Percentiles rank a stretch among this genome's conserved stretches.
Evolutionary conservation across 495 filamentous ascomycete genomes (phyloP).

Genomic region (Aspergillus kassunensis): DNA sequence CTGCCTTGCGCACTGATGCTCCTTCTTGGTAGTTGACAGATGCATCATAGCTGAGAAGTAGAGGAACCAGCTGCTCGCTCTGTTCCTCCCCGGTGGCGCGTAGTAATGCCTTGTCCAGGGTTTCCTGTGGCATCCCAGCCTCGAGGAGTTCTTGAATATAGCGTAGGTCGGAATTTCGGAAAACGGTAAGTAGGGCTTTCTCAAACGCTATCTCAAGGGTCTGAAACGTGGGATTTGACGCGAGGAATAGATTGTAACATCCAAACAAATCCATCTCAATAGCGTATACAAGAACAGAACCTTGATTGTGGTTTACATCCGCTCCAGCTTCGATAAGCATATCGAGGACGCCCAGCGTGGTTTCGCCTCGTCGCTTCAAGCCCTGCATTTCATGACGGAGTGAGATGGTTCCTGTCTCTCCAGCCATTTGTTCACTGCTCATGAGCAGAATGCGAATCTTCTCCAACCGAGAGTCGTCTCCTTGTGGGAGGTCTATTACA

Average conservation of each 20-base stretch:
- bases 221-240: background rate
- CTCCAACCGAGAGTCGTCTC: slow-evolving; percentile 5
- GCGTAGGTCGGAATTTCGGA: background rate
- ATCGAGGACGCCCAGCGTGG: slow-evolving; percentile 4
- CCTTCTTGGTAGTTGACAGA: slow-evolving; percentile 12
- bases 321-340: slow-evolving; percentile 8
- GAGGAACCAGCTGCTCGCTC: slow-evolving; percentile 1
- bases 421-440: slow-evolving; percentile 1
- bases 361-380: slow-evolving; percentile 4
- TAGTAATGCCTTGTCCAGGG: slow-evolving; percentile 4
- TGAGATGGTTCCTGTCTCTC: slow-evolving; percentile 1
- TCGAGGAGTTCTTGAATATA: slow-evolving; percentile 3
- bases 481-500: slow-evolving; percentile 3
- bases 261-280: slow-evolving; percentile 7
- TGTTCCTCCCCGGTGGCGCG: background rate
- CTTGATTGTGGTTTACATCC: slow-evolving; percentile 4
- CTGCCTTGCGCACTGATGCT: slow-evolving; percentile 1
- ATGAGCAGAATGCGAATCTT: slow-evolving; percentile 10
- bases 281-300: slow-evolving; percentile 5
- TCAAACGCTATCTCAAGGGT: slow-evolving; percentile 4
- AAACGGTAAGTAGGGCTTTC: background rate
- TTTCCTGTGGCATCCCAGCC: background rate
- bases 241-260: slow-evolving; percentile 8
- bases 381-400: slow-evolving; percentile 12
- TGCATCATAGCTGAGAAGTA: slow-evolving; percentile 1